Evolutionary conservation across 2,329 filamentous ascomycete species (phyloP), one percentile per base, ranked within the genome.

Genomic region (Penicillium digitatum): DNA sequence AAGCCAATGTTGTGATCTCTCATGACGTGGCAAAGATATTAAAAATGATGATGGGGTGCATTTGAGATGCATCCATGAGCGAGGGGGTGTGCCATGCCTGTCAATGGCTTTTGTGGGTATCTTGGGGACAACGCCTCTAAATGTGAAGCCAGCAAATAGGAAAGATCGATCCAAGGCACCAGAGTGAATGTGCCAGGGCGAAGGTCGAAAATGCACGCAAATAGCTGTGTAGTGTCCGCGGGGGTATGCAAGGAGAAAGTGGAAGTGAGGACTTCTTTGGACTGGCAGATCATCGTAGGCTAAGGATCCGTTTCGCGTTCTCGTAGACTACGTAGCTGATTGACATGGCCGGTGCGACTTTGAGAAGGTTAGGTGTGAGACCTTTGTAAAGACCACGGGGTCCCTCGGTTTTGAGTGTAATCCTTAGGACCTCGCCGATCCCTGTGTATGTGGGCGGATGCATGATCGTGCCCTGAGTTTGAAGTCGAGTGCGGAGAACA

Each of bases 271-370:
- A 43, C 49, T 35, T 18, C 10, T 40, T 35, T 14, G 12, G 32
- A 24, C 22, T 18, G 39, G 29, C 45, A 22, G 34, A 53, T 75
- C 67, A 81, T 61, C 66, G 74, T 54, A 82, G 65, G 20, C 76
- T 78, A 62, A 95, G 78, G 32, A 88, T 71, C 65, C 81, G 83
- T 79, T 96, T 96, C 52, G 89, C 85, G 69, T 94, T 94, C 76
- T 96, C 91, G 69, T 96, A 96, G 57, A 94, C 88, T 67, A 95
- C 85, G 80, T 94, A 96, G 52, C 90, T 92, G 71, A 99, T 97
- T 66, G 91, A 96, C 51, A 99, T 87, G 29, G 94, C 91, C 2
- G 94, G 94, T 10, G 94, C 91, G 34, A 99, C 94, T 78, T 99
- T 99, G 65, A 99, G 80, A 37, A 99, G 79, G 70, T 97, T 99